Evolutionary conservation across 495 filamentous ascomycete species (phyloP).

Genomic region (Xeromyces bisporus): DNA sequence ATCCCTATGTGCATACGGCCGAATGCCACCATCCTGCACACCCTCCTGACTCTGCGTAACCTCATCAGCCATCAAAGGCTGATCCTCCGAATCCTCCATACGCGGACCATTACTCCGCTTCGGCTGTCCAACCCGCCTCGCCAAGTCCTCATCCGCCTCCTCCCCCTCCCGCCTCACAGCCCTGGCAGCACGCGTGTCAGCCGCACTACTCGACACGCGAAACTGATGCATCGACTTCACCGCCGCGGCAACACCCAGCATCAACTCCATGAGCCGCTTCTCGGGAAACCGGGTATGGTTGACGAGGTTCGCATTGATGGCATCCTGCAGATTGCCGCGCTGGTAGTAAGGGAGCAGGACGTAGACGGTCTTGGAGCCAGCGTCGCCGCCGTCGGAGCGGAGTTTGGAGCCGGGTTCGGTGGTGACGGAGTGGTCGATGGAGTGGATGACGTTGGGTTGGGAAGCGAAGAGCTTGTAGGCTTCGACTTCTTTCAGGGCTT

Average conservation of each 20-base stretch:
- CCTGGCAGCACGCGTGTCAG: slow-evolving; percentile 40
- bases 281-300: slow-evolving; percentile 92
- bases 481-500: slow-evolving; percentile 91
- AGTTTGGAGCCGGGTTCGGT: slow-evolving; percentile 43
- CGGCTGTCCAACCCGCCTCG: slow-evolving; percentile 35
- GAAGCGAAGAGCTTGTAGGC: slow-evolving; percentile 79
- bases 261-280: slow-evolving; percentile 70
- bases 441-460: slow-evolving; percentile 75
- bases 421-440: slow-evolving; percentile 64
- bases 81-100: slow-evolving; percentile 56
- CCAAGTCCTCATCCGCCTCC: slow-evolving; percentile 41
- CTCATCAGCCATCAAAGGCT: slow-evolving; percentile 73
- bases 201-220: slow-evolving; percentile 39
- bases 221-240: slow-evolving; percentile 86
- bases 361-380: slow-evolving; percentile 79
- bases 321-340: slow-evolving; percentile 87
- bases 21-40: slow-evolving; percentile 47
- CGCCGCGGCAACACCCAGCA: slow-evolving; percentile 79
- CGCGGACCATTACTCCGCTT: slow-evolving; percentile 27
- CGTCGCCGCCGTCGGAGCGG: slow-evolving; percentile 36
- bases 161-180: slow-evolving; percentile 40
- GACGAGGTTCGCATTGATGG: slow-evolving; percentile 96
- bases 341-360: slow-evolving; percentile 91
- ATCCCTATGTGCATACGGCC: slow-evolving; percentile 88
- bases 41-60: slow-evolving; percentile 56